Percentiles rank a stretch among this genome's conserved stretches.
phyloP scores from a whole-genome alignment of 2,329 filamentous ascomycete genomes.

The Eurotiales sp. region DNA sequence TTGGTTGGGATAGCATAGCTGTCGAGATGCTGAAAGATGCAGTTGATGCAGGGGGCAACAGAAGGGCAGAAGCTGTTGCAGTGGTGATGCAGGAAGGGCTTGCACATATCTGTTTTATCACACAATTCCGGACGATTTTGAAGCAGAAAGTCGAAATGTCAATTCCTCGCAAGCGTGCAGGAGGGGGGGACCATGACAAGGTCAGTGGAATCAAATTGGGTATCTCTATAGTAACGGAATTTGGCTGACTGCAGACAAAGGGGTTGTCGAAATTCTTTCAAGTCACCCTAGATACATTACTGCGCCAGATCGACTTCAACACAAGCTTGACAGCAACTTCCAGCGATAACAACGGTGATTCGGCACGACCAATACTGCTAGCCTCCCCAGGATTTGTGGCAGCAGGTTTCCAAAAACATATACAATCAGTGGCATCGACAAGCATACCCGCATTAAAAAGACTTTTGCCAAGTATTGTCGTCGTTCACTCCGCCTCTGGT shows the following conservation, averaged over 20 bases:
- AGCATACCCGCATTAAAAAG: conserved; percentile 65
- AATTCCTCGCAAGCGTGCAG: conserved; percentile 45
- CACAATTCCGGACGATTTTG: conserved; percentile 47
- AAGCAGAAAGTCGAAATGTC: conserved; percentile 48
- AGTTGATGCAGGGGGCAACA: conserved; percentile 63
- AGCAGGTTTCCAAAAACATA: conserved; percentile 71
- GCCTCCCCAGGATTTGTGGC: conserved; percentile 89
- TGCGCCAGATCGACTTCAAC: conserved; percentile 72
- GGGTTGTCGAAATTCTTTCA: conserved; percentile 75
- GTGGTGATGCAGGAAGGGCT: conserved; percentile 83
- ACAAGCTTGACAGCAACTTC: conserved; percentile 34
- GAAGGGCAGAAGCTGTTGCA: conserved; percentile 78
- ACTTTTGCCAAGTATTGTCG: conserved; percentile 55
- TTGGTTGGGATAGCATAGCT: conserved; percentile 86
- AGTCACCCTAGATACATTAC: conserved; percentile 68
- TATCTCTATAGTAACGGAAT: background rate
- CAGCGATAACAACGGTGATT: conserved; percentile 29
- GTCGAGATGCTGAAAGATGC: conserved; percentile 74
- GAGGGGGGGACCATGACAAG: conserved; percentile 49
- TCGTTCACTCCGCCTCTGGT: conserved; percentile 80
- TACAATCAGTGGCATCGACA: conserved; percentile 57
- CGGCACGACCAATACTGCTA: conserved; percentile 64
- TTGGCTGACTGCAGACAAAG: conserved; percentile 29
- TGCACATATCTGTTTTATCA: conserved; percentile 50
- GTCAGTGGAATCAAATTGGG: conserved; percentile 20